These are phyloP conservation scores for Penicillium silybi DNA, from an alignment of 495 filamentous ascomycete species.

Conservation along the genomic window DNA sequence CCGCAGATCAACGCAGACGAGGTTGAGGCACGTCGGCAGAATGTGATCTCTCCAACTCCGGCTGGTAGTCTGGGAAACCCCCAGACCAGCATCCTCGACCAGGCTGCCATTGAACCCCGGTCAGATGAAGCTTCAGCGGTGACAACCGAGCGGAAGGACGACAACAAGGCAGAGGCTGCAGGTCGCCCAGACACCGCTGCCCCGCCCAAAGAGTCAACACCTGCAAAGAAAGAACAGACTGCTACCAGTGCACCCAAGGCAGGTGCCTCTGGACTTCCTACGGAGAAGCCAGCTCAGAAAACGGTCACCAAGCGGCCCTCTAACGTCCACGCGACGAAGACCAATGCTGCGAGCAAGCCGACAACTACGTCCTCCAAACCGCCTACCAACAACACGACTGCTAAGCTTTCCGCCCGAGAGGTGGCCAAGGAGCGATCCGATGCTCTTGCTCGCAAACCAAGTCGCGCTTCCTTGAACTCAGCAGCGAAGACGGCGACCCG, in stretches of 20 bases:
- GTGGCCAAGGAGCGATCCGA: slow-evolving; percentile 29
- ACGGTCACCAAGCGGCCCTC: slow-evolving; percentile 38
- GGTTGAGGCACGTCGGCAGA: slow-evolving; percentile 27
- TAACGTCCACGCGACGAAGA: slow-evolving; percentile 37
- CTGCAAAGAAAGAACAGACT: slow-evolving; percentile 19
- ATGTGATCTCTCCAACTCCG: slow-evolving; percentile 27
- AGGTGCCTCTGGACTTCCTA: slow-evolving; percentile 6
- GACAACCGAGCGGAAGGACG: slow-evolving; percentile 2
- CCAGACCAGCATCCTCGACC: slow-evolving; percentile 14
- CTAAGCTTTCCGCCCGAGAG: slow-evolving; percentile 13
- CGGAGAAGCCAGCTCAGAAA: slow-evolving; percentile 29
- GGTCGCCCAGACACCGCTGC: slow-evolving; percentile 1
- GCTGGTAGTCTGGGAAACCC: slow-evolving; percentile 13
- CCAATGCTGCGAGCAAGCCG: slow-evolving; percentile 29
- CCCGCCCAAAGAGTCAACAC: slow-evolving; percentile 11
- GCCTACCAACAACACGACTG: slow-evolving; percentile 6
- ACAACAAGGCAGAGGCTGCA: slow-evolving; percentile 6
- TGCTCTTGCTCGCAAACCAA: slow-evolving; percentile 28
- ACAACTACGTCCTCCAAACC: slow-evolving; percentile 21
- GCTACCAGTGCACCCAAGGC: slow-evolving; percentile 5
- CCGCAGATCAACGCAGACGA: slow-evolving; percentile 35
- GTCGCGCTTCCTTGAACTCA: slow-evolving; percentile 30
- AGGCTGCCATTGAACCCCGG: slow-evolving; percentile 5
- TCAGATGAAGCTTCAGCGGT: neutral
- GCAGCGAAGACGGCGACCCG: slow-evolving; percentile 26